Evolutionary conservation across 176 grass and related monocot species (phyloP).

Genomic region (Areca catechu): DNA sequence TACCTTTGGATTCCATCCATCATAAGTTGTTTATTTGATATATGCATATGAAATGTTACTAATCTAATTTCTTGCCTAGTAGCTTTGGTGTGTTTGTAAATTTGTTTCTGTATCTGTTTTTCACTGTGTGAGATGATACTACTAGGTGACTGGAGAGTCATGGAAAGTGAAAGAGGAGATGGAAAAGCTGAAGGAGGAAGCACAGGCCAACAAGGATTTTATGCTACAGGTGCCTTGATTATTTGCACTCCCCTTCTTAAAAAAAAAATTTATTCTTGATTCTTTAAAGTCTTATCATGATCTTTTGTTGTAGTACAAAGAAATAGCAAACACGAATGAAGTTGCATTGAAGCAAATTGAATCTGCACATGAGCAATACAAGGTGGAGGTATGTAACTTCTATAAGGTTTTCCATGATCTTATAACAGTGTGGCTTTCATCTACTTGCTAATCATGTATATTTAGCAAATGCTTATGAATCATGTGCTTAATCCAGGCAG

Average conservation of each 20-base stretch:
- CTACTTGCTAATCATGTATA: too few species aligned
- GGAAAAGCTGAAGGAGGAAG: constrained; percentile 82
- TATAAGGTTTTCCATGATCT: constrained; percentile 6
- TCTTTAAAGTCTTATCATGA: constrained; percentile 1
- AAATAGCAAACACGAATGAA: constrained; percentile 90
- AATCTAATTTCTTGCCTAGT: too few species aligned
- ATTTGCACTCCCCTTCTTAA: too few species aligned
- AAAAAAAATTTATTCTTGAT: constrained; percentile 3
- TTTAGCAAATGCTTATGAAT: too few species aligned
- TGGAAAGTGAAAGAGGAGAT: constrained; percentile 81
- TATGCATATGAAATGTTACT: too few species aligned
- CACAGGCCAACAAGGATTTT: constrained; percentile 83
- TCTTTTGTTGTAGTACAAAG: constrained; percentile 75
- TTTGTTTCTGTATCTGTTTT: too few species aligned
- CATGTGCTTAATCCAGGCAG: constrained; percentile 35
- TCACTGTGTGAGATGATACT: background rate
- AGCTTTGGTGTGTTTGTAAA: too few species aligned
- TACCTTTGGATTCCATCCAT: too few species aligned
- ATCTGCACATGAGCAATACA: constrained; percentile 64
- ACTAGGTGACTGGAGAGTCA: constrained; percentile 52
- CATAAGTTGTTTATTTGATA: too few species aligned
- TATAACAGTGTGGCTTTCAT: too few species aligned
- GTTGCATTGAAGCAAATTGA: constrained; percentile 86
- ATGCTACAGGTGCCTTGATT: constrained; percentile 72
- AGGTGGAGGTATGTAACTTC: constrained; percentile 54